Conservation (phyloP, 2,329 filamentous ascomycete species). For the Botrytis fabae region DNA sequence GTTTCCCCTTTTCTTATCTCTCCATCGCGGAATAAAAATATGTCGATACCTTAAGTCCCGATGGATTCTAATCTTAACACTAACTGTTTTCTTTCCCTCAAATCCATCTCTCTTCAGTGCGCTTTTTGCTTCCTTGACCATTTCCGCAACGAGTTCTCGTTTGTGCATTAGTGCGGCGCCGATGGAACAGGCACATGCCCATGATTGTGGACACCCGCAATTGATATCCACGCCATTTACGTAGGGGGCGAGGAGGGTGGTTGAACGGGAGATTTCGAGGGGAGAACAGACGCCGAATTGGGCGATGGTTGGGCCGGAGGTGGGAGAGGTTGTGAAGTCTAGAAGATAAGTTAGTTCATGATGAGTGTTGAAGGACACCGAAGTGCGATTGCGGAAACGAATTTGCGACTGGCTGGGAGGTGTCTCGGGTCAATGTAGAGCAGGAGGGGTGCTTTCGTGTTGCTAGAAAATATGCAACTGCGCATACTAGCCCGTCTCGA, state of each 20-base stretch:
- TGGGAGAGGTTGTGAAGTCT: constrained; percentile 63
- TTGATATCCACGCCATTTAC: constrained; percentile 68
- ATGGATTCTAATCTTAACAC: constrained; percentile 70
- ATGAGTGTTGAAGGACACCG: not conserved
- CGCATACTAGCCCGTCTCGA: not conserved
- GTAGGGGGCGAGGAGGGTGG: constrained; percentile 60
- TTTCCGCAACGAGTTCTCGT: constrained; percentile 64
- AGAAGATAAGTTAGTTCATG: not conserved
- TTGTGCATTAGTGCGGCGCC: constrained; percentile 69
- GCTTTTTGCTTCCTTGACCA: constrained; percentile 59
- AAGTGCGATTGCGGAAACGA: not conserved
- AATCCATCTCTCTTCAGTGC: constrained; percentile 55
- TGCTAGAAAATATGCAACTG: not conserved
- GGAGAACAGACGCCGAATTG: constrained; percentile 67
- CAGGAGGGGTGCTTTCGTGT: no score
- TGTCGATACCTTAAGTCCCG: constrained; percentile 52
- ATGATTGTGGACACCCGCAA: constrained; percentile 72
- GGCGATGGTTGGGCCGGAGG: constrained; percentile 58
- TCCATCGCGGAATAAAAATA: not conserved
- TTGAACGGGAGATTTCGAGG: constrained; percentile 61
- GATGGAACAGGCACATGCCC: constrained; percentile 67
- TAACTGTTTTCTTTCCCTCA: constrained; percentile 53
- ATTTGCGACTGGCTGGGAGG: not conserved
- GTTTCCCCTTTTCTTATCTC: accelerated
- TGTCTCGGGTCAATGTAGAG: not conserved